These are phyloP conservation scores for Pyrrhoderma lamaoense DNA, from an alignment of 1,284 basidiomycete genomes.

Conservation along the genomic window DNA sequence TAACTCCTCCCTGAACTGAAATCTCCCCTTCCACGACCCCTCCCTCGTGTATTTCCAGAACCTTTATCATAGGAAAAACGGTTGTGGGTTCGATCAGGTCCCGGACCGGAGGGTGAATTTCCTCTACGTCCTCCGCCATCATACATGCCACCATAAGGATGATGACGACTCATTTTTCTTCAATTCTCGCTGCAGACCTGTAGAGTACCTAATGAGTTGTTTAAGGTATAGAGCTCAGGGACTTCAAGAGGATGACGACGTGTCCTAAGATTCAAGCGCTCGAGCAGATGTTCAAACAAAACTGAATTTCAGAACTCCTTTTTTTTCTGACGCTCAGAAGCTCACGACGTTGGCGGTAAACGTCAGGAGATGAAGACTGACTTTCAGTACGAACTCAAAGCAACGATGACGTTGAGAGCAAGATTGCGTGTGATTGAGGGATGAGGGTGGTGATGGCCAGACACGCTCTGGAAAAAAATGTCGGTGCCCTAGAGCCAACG, in stretches of 20 bases:
- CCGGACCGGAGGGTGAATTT: slow-evolving; percentile 53
- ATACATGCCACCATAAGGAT: slow-evolving; percentile 71
- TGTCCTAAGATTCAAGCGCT: too few species aligned
- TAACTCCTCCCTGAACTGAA: slow-evolving; percentile 30
- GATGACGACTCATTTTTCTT: slow-evolving; percentile 70
- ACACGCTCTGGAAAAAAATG: too few species aligned
- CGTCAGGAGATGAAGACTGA: not conserved
- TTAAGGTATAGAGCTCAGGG: slow-evolving; percentile 1
- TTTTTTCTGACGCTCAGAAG: slow-evolving; percentile 10
- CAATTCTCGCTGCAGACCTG: too few species aligned
- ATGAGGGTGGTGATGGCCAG: not conserved
- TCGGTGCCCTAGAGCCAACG: too few species aligned
- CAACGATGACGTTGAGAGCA: slow-evolving; percentile 3
- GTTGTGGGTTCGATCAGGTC: slow-evolving; percentile 65
- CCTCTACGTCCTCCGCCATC: slow-evolving; percentile 55
- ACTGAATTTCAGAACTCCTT: not conserved
- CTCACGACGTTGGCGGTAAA: not conserved
- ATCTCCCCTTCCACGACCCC: slow-evolving; percentile 57
- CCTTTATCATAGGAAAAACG: slow-evolving; percentile 47
- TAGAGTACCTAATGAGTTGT: too few species aligned
- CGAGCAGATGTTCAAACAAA: not conserved
- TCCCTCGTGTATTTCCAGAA: slow-evolving; percentile 45
- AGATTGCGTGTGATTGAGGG: slow-evolving; percentile 22
- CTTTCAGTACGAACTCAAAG: not conserved
- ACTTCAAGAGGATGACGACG: not conserved